These are phyloP conservation scores for Ophiocytium majus DNA, from an alignment of 352 stramenopile genomes.

Conservation along the genomic window DNA sequence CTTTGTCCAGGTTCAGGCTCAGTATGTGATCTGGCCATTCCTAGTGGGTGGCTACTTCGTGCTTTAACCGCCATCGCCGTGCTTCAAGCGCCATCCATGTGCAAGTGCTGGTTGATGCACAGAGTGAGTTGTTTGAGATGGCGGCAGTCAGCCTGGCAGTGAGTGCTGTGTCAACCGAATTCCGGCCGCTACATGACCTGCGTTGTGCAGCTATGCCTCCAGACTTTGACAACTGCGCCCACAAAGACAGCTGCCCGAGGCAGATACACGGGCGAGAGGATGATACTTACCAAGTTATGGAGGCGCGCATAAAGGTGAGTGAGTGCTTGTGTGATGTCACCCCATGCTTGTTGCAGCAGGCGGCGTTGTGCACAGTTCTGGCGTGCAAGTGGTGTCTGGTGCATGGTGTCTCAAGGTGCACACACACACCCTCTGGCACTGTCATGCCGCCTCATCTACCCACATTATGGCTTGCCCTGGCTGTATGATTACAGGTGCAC, in stretches of 20 bases:
- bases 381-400: background rate
- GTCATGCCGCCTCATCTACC: background rate
- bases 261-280: background rate
- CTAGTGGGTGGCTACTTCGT: background rate
- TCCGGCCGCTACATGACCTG: too few species aligned
- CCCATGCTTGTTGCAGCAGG: background rate
- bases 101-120: background rate
- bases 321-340: background rate
- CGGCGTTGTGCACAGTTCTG: background rate
- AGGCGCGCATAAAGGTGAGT: slow-evolving; percentile 7
- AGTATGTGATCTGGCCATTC: background rate
- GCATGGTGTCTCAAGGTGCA: background rate
- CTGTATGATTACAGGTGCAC: slow-evolving; percentile 6
- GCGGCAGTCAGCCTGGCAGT: background rate
- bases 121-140: background rate
- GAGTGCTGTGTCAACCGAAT: background rate
- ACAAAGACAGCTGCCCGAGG: background rate
- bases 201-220: background rate
- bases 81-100: background rate
- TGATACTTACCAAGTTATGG: background rate
- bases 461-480: background rate
- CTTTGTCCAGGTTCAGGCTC: too few species aligned
- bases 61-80: too few species aligned
- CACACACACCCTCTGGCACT: background rate
- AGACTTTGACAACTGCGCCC: slow-evolving; percentile 9